A percentile compares a stretch with the other conserved stretches of the same genome.
phyloP scores from a whole-genome alignment of 352 stramenopile species.

The Phytophthora kernoviae region DNA sequence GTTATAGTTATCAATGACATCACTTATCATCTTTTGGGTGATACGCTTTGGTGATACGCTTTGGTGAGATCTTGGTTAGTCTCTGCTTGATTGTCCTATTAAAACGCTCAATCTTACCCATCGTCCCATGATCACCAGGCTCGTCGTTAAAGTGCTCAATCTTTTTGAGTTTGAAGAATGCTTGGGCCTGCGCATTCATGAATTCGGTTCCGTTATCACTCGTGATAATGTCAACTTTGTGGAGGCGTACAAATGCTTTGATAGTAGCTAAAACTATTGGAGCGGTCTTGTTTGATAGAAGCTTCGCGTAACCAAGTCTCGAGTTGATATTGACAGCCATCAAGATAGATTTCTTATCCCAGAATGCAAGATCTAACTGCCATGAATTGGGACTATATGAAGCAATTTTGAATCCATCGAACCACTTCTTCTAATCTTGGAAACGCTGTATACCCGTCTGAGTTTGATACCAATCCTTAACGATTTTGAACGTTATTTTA shows the following conservation, averaged over 20 bases:
- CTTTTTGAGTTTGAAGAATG: too few species aligned
- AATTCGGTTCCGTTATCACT: slow-evolving; percentile 38
- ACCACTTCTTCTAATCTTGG: slow-evolving; percentile 26
- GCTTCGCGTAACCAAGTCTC: too few species aligned
- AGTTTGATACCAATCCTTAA: background rate
- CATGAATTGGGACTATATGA: slow-evolving; percentile 17
- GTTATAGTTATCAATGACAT: too few species aligned
- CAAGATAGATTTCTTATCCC: slow-evolving; percentile 16
- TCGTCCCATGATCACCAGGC: too few species aligned
- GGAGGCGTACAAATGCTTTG: too few species aligned
- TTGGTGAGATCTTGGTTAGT: slow-evolving; percentile 27
- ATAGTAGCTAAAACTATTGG: too few species aligned
- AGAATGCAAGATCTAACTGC: slow-evolving; percentile 36
- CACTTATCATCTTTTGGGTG: too few species aligned
- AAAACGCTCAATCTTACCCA: too few species aligned
- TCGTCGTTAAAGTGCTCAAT: too few species aligned
- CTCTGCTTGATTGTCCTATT: slow-evolving; percentile 38
- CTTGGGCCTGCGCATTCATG: slow-evolving; percentile 25
- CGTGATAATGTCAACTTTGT: slow-evolving; percentile 30
- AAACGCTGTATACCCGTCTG: slow-evolving; percentile 22
- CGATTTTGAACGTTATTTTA: slow-evolving; percentile 17
- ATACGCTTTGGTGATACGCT: slow-evolving; percentile 22
- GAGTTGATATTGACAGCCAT: too few species aligned
- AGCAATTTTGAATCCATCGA: background rate
- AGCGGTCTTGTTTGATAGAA: slow-evolving; percentile 44